Evolutionary conservation across 1,284 basidiomycete species (phyloP).

Genomic region (Cryptococcus maquisensis): DNA sequence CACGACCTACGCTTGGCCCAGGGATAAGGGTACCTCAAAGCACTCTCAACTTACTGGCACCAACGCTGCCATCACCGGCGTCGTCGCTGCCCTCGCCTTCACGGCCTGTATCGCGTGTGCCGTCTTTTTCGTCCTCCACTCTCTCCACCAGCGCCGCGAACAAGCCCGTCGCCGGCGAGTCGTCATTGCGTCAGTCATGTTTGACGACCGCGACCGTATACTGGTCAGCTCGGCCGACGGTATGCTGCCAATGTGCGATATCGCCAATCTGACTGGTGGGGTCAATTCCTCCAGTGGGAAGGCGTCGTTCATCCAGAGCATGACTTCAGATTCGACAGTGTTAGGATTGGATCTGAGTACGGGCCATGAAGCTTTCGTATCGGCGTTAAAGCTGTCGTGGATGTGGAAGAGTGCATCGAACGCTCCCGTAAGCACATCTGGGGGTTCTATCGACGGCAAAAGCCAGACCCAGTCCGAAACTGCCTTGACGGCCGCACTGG

Average conservation of each 20-base stretch:
- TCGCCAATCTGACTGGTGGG: slow-evolving; percentile 36
- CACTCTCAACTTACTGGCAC: slow-evolving; percentile 29
- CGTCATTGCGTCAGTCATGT: slow-evolving; percentile 48
- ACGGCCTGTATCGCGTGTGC: slow-evolving; percentile 47
- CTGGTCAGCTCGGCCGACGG: slow-evolving; percentile 50
- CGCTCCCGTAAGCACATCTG: slow-evolving; percentile 16
- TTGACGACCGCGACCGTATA: slow-evolving; percentile 47
- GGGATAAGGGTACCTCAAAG: slow-evolving; percentile 15
- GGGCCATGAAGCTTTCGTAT: slow-evolving; percentile 50
- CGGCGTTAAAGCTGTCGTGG: slow-evolving; percentile 49
- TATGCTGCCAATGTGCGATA: slow-evolving; percentile 50
- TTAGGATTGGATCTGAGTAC: slow-evolving; percentile 48
- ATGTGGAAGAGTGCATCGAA: slow-evolving; percentile 44
- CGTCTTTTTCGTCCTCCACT: slow-evolving; percentile 45
- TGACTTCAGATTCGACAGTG: slow-evolving; percentile 30
- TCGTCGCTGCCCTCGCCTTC: slow-evolving; percentile 49
- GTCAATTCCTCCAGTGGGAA: slow-evolving; percentile 7
- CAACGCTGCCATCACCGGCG: slow-evolving; percentile 46
- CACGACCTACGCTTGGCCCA: slow-evolving; percentile 42
- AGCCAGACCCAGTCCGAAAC: slow-evolving; percentile 1
- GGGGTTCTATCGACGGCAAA: slow-evolving; percentile 1
- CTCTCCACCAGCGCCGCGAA: slow-evolving; percentile 40
- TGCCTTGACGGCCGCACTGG: slow-evolving; percentile 10
- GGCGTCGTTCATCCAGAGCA: slow-evolving; percentile 9
- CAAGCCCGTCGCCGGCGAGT: slow-evolving; percentile 47